Evolutionary conservation across 2,329 filamentous ascomycete genomes (phyloP).

Genomic region (Penicillium sp.): DNA sequence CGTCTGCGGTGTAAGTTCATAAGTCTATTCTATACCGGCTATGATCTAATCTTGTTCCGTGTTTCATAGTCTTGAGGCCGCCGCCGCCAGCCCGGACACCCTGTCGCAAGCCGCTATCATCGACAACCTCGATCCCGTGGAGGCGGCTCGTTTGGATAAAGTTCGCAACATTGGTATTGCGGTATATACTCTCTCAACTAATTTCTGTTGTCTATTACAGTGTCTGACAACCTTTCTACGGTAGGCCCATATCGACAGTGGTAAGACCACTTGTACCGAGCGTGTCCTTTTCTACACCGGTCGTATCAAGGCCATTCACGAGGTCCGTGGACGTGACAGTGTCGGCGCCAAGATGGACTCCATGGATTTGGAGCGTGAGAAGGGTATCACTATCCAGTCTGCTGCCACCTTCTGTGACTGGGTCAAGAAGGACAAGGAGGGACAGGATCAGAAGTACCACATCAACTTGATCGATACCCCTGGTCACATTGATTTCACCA

Average conservation of each 20-base stretch:
- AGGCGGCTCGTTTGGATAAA: conserved; percentile 73
- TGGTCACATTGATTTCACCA: conserved; percentile 98
- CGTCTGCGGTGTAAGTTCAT: conserved; percentile 45
- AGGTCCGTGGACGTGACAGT: conserved; percentile 84
- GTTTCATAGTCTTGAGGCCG: conserved; percentile 53
- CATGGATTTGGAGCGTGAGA: conserved; percentile 97
- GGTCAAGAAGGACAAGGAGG: conserved; percentile 75
- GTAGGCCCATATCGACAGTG: conserved; percentile 95
- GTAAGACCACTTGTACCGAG: conserved; percentile 95
- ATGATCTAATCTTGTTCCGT: conserved; percentile 9
- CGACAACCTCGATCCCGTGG: conserved; percentile 75
- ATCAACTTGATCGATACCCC: conserved; percentile 99
- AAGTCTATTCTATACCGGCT: not conserved
- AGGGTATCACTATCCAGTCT: conserved; percentile 98
- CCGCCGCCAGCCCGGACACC: conserved; percentile 55
- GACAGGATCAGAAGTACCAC: conserved; percentile 87
- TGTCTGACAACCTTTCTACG: conserved; percentile 9
- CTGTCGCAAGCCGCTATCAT: conserved; percentile 68
- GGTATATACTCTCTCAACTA: conserved; percentile 51
- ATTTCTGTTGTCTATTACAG: not conserved
- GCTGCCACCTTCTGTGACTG: conserved; percentile 98
- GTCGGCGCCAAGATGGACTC: conserved; percentile 99
- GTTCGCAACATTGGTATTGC: conserved; percentile 98
- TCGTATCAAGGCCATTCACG: conserved; percentile 94
- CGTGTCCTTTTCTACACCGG: conserved; percentile 98